phyloP scores from a whole-genome alignment of 805 yeast genomes.

The Wickerhamiella galacta region DNA sequence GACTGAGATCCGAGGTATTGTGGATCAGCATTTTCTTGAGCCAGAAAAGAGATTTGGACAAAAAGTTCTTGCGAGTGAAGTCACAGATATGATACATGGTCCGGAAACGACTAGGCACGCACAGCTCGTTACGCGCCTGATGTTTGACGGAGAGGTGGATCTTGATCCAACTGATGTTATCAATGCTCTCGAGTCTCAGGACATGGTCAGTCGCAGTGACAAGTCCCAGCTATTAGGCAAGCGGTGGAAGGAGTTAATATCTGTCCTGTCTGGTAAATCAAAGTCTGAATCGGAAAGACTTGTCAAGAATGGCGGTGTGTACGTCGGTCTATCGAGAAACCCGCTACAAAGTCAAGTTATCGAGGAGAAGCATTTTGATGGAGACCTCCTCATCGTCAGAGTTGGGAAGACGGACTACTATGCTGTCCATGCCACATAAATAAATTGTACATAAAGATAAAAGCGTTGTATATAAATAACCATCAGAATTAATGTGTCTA shows the following conservation, averaged over 20 bases:
- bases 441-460: not conserved
- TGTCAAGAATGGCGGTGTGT: conserved; percentile 56
- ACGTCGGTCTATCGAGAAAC: conserved; percentile 45
- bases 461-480: not conserved
- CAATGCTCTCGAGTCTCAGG: conserved; percentile 40
- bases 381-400: conserved; percentile 43
- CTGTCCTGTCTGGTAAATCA: conserved; percentile 27
- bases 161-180: too few relatives aligned
- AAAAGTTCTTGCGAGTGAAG: conserved; percentile 60
- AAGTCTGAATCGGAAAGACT: conserved; percentile 41
- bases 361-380: conserved; percentile 36
- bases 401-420: conserved; percentile 44
- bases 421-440: conserved; percentile 16
- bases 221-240: conserved; percentile 23
- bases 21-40: conserved; percentile 34
- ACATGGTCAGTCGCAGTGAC: conserved; percentile 29
- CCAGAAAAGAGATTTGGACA: conserved; percentile 65
- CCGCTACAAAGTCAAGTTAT: conserved; percentile 33
- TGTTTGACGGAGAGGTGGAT: conserved; percentile 43
- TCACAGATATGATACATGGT: conserved; percentile 80
- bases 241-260: conserved; percentile 37
- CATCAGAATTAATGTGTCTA: too few relatives aligned
- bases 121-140: conserved; percentile 44
- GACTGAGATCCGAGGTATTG: conserved; percentile 35
- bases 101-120: conserved; percentile 55